These are phyloP conservation scores for Halophytophthora batemanensis DNA, from an alignment of 352 stramenopile species.

Conservation along the genomic window DNA sequence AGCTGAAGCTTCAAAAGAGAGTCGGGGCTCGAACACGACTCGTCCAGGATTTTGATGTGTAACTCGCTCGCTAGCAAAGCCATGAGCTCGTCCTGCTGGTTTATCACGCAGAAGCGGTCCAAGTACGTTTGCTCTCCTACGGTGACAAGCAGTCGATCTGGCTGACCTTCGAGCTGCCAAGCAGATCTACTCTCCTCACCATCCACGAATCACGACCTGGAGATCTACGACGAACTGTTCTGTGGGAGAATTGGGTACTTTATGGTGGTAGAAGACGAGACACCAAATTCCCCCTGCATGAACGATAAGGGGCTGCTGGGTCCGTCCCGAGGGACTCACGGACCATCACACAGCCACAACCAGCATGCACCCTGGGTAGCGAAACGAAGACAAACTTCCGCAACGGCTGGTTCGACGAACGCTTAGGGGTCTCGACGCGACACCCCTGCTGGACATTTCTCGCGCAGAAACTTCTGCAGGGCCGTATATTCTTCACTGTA, in stretches of 20 bases:
- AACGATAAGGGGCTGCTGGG: conserved; percentile 45
- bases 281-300: conserved; percentile 46
- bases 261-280: conserved; percentile 21
- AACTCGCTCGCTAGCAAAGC: conserved; percentile 26
- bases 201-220: conserved; percentile 30
- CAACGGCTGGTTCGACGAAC: conserved; percentile 33
- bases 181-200: conserved; percentile 44
- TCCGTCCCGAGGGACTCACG: conserved; percentile 18
- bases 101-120: conserved; percentile 34
- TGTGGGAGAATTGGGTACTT: conserved; percentile 41
- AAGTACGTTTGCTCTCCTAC: conserved; percentile 34
- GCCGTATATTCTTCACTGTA: conserved; percentile 40
- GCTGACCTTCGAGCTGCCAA: conserved; percentile 53
- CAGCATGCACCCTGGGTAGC: conserved; percentile 19
- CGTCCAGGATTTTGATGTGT: conserved; percentile 50
- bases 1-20: conserved; percentile 32
- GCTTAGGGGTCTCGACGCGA: conserved; percentile 40
- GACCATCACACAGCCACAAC: conserved; percentile 19
- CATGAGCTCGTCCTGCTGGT: conserved; percentile 32
- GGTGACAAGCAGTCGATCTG: conserved; percentile 54
- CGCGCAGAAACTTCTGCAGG: conserved; percentile 26
- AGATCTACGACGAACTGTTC: conserved; percentile 29
- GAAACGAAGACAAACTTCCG: conserved; percentile 19
- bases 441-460: conserved; percentile 34
- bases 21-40: conserved; percentile 50